Percentiles rank a stretch among this genome's conserved stretches.
These are phyloP conservation scores for Aspergillus caelatus DNA, from an alignment of 2,329 filamentous ascomycete genomes.

Conservation along the genomic window DNA sequence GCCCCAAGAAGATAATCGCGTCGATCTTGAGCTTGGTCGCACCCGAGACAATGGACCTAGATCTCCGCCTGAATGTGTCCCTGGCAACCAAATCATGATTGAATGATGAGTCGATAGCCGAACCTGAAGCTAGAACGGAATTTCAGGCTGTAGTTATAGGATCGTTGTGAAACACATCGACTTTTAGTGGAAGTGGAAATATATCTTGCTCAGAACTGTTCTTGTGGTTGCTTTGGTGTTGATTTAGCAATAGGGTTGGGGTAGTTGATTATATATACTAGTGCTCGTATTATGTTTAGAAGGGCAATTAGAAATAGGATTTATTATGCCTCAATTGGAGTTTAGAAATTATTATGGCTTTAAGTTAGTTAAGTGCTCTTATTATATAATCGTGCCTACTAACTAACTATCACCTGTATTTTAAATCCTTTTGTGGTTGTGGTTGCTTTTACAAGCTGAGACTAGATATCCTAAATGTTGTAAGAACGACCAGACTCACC, in stretches of 20 bases:
- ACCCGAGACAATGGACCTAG: constrained; percentile 5
- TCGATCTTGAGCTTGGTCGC: constrained; percentile 5
- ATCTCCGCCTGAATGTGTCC: neutral
- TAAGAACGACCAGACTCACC: too few species aligned
- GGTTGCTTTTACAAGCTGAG: neutral
- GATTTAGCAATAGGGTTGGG: neutral
- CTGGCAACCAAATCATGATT: neutral
- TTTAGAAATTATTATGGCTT: neutral
- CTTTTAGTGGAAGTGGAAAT: neutral
- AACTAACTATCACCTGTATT: neutral
- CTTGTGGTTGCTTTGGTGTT: neutral
- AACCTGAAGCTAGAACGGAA: neutral
- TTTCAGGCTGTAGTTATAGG: neutral
- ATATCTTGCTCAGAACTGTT: neutral
- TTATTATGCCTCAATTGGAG: too few species aligned
- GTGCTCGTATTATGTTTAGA: neutral
- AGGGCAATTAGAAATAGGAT: neutral
- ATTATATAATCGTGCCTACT: neutral
- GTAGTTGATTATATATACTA: neutral
- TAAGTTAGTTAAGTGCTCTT: neutral
- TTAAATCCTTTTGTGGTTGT: neutral
- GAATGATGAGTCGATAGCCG: neutral
- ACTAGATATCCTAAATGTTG: too few species aligned
- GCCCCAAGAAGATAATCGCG: constrained; percentile 6
- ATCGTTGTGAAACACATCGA: neutral